Evolutionary conservation across 352 stramenopile genomes (phyloP).

Genomic region (Thalassiosira exigua): DNA sequence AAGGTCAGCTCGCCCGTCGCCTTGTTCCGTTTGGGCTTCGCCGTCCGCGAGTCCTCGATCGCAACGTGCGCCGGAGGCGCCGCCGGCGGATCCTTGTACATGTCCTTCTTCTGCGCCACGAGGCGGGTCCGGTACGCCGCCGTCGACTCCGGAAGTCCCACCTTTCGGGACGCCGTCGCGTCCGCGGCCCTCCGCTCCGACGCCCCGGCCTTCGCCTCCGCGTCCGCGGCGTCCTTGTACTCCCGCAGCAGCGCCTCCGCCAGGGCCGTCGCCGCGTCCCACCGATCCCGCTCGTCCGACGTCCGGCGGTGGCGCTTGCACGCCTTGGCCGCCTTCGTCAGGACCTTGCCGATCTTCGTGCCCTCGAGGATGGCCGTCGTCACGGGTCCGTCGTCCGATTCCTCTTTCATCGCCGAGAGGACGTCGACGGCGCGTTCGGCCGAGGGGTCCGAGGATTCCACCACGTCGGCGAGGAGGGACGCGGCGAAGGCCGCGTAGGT

Average conservation of each 20-base stretch:
- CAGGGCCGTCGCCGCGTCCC: constrained; percentile 34
- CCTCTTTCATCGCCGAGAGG: constrained; percentile 25
- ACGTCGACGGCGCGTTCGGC: constrained; percentile 39
- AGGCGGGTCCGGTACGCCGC: constrained; percentile 63
- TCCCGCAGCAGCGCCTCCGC: constrained; percentile 40
- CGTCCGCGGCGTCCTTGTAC: constrained; percentile 57
- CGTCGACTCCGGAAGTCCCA: constrained; percentile 45
- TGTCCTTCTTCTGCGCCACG: constrained; percentile 73
- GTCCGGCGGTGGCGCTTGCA: constrained; percentile 67
- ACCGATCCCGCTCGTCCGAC: constrained; percentile 28
- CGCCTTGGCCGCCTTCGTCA: constrained; percentile 60
- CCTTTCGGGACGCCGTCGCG: constrained; percentile 10
- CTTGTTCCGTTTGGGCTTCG: constrained; percentile 56
- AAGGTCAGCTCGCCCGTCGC: constrained; percentile 71
- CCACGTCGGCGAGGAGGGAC: constrained; percentile 32
- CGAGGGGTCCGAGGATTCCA: constrained; percentile 27
- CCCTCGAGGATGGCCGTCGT: constrained; percentile 50
- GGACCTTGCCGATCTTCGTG: constrained; percentile 62
- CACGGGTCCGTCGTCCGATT: constrained; percentile 19
- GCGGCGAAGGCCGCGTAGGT: constrained; percentile 21
- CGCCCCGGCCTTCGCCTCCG: constrained; percentile 13
- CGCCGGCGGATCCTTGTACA: constrained; percentile 82
- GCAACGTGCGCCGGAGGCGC: constrained; percentile 57
- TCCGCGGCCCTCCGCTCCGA: background rate
- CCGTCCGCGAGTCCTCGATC: constrained; percentile 49